Conservation (phyloP, 768 basidiomycete genomes). For the Suillus subaureus region DNA sequence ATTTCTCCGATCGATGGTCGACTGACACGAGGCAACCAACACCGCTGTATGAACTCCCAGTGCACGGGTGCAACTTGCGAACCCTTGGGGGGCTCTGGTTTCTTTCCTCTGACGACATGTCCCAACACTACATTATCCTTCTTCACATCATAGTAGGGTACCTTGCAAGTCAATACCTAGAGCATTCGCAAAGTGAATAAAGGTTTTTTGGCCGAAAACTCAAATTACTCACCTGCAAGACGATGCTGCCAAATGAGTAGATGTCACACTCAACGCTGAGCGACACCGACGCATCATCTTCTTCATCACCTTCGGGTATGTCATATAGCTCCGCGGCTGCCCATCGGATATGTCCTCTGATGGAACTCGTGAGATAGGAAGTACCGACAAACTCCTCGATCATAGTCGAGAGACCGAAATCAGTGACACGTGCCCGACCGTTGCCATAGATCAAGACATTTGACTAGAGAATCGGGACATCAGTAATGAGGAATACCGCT, state of each 20-base stretch:
- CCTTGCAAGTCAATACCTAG: slow-evolving; percentile 8
- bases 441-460: slow-evolving; percentile 39
- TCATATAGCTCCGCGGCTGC: slow-evolving; percentile 41
- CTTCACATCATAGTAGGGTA: slow-evolving; percentile 9
- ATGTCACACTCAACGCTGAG: slow-evolving; percentile 39
- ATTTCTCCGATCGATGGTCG: neutral
- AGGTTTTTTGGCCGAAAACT: neutral
- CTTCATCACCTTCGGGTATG: neutral
- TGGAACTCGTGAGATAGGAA: slow-evolving; percentile 33
- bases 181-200: neutral
- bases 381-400: slow-evolving; percentile 30
- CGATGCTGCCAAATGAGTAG: slow-evolving; percentile 40
- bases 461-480: neutral
- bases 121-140: neutral
- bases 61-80: slow-evolving; percentile 38
- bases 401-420: slow-evolving; percentile 19
- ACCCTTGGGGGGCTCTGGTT: neutral
- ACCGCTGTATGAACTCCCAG: slow-evolving; percentile 45
- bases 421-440: slow-evolving; percentile 40
- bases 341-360: slow-evolving; percentile 45
- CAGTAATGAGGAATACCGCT: neutral
- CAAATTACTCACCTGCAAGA: slow-evolving; percentile 8
- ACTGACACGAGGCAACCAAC: slow-evolving; percentile 31
- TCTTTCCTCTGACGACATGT: neutral
- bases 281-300: neutral